A percentile compares a stretch with the other conserved stretches of the same genome.
Evolutionary conservation across 2,329 filamentous ascomycete genomes (phyloP).

Genomic region (Cercospora sp.): DNA sequence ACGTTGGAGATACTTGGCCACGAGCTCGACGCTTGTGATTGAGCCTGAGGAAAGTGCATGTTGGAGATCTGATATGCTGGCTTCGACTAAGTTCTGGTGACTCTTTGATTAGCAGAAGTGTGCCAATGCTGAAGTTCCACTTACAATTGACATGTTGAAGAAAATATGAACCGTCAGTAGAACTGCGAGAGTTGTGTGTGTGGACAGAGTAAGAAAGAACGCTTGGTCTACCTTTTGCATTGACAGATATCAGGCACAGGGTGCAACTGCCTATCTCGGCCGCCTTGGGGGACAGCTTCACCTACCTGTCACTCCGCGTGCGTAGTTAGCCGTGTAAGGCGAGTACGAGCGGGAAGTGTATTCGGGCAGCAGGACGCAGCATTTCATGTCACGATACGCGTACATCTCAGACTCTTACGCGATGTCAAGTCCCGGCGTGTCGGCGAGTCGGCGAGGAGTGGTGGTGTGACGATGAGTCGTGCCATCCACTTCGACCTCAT

Average conservation of each 20-base stretch:
- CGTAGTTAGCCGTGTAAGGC: neutral
- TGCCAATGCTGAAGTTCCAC: neutral
- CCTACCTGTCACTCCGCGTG: neutral
- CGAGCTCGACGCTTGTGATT: constrained; percentile 50
- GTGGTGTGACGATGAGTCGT: neutral
- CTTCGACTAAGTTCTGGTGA: constrained; percentile 48
- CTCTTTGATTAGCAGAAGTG: neutral
- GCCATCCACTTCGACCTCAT: neutral
- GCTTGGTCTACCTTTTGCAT: neutral
- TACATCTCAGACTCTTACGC: neutral
- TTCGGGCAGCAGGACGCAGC: neutral
- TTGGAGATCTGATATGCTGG: constrained; percentile 49
- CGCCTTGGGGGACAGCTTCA: neutral
- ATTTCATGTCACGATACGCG: neutral
- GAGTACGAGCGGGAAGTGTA: neutral
- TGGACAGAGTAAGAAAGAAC: neutral
- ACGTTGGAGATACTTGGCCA: constrained; percentile 50
- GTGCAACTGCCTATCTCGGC: neutral
- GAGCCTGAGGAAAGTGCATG: constrained; percentile 45
- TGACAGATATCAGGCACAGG: neutral
- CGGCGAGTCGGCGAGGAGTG: neutral
- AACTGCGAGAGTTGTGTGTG: neutral
- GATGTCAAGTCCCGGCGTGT: neutral
- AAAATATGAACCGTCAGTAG: neutral
- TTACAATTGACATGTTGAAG: constrained; percentile 20